Evolutionary conservation across 140 eudicot genomes (phyloP).

Genomic region (Stevia rebaudiana): DNA sequence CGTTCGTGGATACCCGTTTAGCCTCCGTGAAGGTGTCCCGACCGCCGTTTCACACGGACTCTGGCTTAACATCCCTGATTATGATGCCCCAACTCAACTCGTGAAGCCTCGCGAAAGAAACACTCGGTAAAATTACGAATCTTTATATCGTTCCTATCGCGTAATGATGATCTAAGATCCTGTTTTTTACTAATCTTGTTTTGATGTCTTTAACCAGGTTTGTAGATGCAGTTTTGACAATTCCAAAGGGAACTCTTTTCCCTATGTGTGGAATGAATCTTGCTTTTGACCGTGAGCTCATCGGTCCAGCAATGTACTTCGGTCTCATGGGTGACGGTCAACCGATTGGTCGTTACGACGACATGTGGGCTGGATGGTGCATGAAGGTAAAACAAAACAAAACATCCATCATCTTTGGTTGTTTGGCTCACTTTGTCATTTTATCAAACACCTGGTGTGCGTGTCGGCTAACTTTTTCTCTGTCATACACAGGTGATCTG

Average conservation of each 20-base stretch:
- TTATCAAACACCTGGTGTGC: too few species aligned
- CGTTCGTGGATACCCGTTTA: slow-evolving; percentile 86
- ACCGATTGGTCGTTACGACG: slow-evolving; percentile 85
- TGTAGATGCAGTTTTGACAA: slow-evolving; percentile 74
- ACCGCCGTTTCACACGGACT: slow-evolving; percentile 89
- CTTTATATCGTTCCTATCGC: too few species aligned
- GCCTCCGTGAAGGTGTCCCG: slow-evolving; percentile 84
- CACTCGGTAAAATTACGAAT: too few species aligned
- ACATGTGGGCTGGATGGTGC: slow-evolving; percentile 98
- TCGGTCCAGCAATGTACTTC: slow-evolving; percentile 91
- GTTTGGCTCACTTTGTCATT: too few species aligned
- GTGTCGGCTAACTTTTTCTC: too few species aligned
- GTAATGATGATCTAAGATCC: too few species aligned
- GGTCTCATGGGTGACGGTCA: slow-evolving; percentile 95
- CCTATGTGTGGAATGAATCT: slow-evolving; percentile 95
- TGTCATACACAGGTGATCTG: slow-evolving; percentile 85
- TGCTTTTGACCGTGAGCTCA: slow-evolving; percentile 66
- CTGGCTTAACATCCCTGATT: slow-evolving; percentile 89
- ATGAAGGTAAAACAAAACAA: slow-evolving; percentile 39
- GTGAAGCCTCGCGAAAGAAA: slow-evolving; percentile 88
- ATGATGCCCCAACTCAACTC: slow-evolving; percentile 90
- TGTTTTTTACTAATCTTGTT: too few species aligned
- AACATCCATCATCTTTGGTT: neutral
- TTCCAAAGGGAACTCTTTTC: slow-evolving; percentile 73
- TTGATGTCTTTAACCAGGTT: slow-evolving; percentile 50